Evolutionary conservation across 2,329 filamentous ascomycete species (phyloP).

Genomic region (Aspergillus bombycis): DNA sequence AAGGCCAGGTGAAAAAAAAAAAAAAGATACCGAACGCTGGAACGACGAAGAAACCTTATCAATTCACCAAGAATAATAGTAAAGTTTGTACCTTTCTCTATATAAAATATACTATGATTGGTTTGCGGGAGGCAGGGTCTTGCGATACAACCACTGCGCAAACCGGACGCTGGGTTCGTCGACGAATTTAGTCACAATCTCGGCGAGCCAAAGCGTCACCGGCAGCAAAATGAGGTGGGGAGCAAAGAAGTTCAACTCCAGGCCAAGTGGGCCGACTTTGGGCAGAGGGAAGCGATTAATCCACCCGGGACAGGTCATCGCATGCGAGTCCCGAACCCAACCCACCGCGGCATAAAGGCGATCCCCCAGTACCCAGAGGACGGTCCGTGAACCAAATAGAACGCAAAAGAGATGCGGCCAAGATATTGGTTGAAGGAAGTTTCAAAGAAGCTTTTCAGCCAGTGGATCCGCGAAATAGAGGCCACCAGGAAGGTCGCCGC

Average conservation of each 20-base stretch:
- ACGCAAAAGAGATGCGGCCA: conserved; percentile 63
- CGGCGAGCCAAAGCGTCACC: conserved; percentile 61
- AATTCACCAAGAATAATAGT: neutral
- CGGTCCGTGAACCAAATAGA: conserved; percentile 67
- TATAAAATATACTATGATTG: neutral
- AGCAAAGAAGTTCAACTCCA: conserved; percentile 63
- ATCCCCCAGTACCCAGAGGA: conserved; percentile 64
- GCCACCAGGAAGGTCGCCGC: conserved; percentile 61
- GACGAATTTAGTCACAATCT: conserved; percentile 58
- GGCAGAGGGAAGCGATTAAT: conserved; percentile 59
- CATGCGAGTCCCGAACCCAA: conserved; percentile 54
- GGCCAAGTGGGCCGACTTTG: conserved; percentile 59
- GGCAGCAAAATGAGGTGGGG: conserved; percentile 65
- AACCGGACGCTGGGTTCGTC: conserved; percentile 65
- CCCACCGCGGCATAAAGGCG: conserved; percentile 66
- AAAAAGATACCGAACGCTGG: neutral
- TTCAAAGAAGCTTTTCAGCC: conserved; percentile 64
- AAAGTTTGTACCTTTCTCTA: neutral
- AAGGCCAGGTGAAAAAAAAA: neutral
- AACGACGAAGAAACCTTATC: neutral
- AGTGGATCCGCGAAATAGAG: conserved; percentile 59
- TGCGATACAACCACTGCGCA: conserved; percentile 60
- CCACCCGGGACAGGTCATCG: conserved; percentile 59
- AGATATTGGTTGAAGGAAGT: conserved; percentile 62
- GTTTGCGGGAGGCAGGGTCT: conserved; percentile 29